Conservation (phyloP, 352 stramenopile genomes). For the Pythium graminicola region DNA sequence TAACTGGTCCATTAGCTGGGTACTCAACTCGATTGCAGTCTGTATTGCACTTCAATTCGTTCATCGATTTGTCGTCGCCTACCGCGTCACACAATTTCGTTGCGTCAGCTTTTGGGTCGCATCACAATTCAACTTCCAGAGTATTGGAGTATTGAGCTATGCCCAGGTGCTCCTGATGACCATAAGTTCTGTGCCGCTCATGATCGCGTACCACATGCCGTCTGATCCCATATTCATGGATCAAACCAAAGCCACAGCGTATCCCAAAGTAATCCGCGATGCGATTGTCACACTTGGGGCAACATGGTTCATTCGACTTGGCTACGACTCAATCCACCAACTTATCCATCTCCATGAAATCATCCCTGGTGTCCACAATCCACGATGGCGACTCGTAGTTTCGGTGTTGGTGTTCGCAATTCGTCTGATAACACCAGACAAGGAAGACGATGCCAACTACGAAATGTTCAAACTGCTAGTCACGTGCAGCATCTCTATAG, state of each 20-base stretch:
- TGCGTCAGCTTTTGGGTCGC: constrained; percentile 29
- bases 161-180: constrained; percentile 27
- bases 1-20: constrained; percentile 36
- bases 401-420: constrained; percentile 14
- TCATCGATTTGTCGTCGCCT: constrained; percentile 21
- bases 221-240: constrained; percentile 28
- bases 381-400: constrained; percentile 13
- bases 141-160: constrained; percentile 29
- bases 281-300: constrained; percentile 24
- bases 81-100: constrained; percentile 19
- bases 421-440: constrained; percentile 18
- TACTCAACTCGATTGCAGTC: constrained; percentile 29
- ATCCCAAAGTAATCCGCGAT: constrained; percentile 25
- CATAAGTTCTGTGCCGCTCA: constrained; percentile 23
- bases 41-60: constrained; percentile 26
- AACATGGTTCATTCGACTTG: constrained; percentile 30
- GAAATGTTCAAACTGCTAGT: constrained; percentile 24
- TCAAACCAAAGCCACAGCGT: constrained; percentile 1
- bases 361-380: constrained; percentile 22
- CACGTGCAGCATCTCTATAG: constrained; percentile 6
- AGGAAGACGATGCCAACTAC: constrained; percentile 21
- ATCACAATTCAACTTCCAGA: constrained; percentile 33
- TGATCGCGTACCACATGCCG: constrained; percentile 29
- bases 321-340: constrained; percentile 26
- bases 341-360: constrained; percentile 17